Conservation (phyloP, 345 rosid genomes). For the Arabis hirsuta region DNA sequence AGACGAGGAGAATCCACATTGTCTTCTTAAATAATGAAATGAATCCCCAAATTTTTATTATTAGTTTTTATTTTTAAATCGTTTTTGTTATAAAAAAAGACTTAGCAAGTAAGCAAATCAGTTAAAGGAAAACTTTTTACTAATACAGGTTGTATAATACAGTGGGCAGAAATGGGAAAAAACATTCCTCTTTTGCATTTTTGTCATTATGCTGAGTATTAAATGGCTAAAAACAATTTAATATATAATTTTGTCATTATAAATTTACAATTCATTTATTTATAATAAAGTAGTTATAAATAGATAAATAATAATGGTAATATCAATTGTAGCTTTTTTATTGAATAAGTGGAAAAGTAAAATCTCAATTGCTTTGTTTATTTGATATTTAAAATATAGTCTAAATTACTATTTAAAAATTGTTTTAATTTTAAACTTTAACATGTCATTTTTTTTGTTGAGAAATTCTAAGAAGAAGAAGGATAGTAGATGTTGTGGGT, state of each 20-base stretch:
- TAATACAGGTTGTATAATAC: conserved; percentile 25
- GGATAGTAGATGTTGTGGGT: too few species aligned
- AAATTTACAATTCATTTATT: too few species aligned
- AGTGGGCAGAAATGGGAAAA: not conserved
- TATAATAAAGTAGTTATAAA: not conserved
- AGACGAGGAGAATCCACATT: conserved; percentile 24
- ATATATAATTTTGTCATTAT: not conserved
- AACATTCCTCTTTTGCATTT: conserved; percentile 9
- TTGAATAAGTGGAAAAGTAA: not conserved
- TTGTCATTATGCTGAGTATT: conserved; percentile 17
- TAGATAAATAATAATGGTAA: not conserved
- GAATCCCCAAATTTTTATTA: not conserved
- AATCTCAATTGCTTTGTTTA: not conserved
- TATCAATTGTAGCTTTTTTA: not conserved
- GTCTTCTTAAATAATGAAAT: conserved; percentile 32
- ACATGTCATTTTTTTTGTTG: too few species aligned
- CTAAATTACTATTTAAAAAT: too few species aligned
- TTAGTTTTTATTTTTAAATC: not conserved
- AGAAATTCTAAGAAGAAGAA: not conserved
- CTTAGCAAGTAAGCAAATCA: conserved; percentile 12
- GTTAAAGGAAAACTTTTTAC: not conserved
- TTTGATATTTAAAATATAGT: not conserved
- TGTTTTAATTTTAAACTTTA: too few species aligned
- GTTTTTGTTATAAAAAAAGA: not conserved
- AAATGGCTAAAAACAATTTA: not conserved